Percentiles rank a stretch among this genome's conserved stretches.
Evolutionary conservation across 768 basidiomycete genomes (phyloP).

Genomic region (Collybia sordida): DNA sequence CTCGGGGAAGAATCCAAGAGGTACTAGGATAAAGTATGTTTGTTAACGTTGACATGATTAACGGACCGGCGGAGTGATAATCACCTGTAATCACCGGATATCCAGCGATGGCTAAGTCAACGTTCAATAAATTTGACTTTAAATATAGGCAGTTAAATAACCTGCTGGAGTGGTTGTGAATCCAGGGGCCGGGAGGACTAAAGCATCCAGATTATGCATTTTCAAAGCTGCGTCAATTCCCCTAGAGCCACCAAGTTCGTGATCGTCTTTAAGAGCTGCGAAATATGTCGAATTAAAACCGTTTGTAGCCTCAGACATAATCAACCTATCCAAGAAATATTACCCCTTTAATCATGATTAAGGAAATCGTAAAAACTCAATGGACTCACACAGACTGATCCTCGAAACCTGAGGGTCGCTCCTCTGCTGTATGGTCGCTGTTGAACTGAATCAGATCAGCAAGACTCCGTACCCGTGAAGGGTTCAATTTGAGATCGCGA

Average conservation of each 20-base stretch:
- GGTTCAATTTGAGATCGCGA: constrained; percentile 45
- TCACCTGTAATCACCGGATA: constrained; percentile 67
- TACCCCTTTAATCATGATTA: neutral
- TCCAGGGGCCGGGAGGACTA: constrained; percentile 46
- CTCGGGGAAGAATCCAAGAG: constrained; percentile 58
- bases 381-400: constrained; percentile 35
- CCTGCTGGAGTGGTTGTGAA: constrained; percentile 40
- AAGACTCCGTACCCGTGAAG: constrained; percentile 53
- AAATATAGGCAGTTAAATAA: constrained; percentile 7
- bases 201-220: constrained; percentile 46
- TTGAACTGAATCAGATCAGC: constrained; percentile 62
- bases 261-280: constrained; percentile 40
- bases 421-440: constrained; percentile 47
- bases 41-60: neutral
- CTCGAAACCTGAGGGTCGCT: constrained; percentile 38
- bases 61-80: constrained; percentile 3
- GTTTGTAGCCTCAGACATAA: constrained; percentile 34
- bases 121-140: constrained; percentile 1
- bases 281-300: constrained; percentile 45
- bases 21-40: constrained; percentile 34
- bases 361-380: neutral
- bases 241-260: constrained; percentile 45
- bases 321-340: constrained; percentile 27
- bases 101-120: constrained; percentile 51
- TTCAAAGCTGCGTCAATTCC: constrained; percentile 57